Base-by-base conservation (phyloP, 2,329 filamentous ascomycete genomes). In the Arthroderma sp. region DNA sequence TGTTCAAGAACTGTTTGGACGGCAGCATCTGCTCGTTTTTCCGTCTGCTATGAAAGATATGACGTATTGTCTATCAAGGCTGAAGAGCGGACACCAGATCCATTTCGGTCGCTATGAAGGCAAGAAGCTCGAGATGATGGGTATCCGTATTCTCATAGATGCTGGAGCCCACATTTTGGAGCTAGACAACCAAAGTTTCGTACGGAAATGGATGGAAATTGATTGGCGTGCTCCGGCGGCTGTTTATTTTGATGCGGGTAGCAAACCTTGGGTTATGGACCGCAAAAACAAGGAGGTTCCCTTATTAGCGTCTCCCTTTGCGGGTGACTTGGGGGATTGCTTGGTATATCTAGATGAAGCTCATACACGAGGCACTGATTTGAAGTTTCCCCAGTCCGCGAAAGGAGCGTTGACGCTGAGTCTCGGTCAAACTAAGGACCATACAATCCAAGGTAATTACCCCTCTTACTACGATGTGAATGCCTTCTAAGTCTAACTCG, bases 111-210 rank as follows among this genome's bases (percentile, higher is more conserved):
- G 38, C 36, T 49, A 42, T 39, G 42, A 36, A 0, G 39, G 48
- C 0, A 59, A 58, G 0, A 56, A 67, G 3, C 62, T 81, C 0
- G 55, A 62, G 0, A 38, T 38, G 0, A 57, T 74, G 38, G 37
- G 63, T 0, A 64, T 74, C 0, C 68, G 71, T 0, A 80, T 86
- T 0, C 71, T 87, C 1, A 65, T 87, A 0, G 81, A 87, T 50
- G 80, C 83, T 0, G 82, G 83, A 0, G 81, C 83, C 0, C 76
- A 81, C 40, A 73, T 87, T 4, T 57, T 87, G 0, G 81, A 86
- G 29, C 59, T 80, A 0, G 66, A 62, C 10, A 85, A 85, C 49
- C 2, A 61, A 0, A 60, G 71, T 2, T 65, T 84, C 3, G 47
- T 38, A 38, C 46, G 40, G 27, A 45, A 51, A 1, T 84, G 79